These are phyloP conservation scores for Trichoderma breve DNA, from an alignment of 2,329 filamentous ascomycete species.

Conservation along the genomic window DNA sequence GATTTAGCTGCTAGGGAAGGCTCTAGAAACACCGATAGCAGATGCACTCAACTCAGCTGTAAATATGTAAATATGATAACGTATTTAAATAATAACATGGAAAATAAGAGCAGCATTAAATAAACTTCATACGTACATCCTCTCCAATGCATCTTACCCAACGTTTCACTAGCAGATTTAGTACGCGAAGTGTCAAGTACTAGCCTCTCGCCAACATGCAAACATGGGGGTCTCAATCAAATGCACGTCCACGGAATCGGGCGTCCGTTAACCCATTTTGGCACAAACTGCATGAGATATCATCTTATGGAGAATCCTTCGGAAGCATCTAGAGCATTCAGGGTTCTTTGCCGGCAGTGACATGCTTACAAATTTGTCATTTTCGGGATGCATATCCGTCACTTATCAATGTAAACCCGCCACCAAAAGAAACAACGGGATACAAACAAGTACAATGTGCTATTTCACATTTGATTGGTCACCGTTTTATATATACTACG, in stretches of 20 bases:
- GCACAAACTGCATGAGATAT: background rate
- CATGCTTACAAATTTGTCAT: background rate
- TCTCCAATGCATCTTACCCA: background rate
- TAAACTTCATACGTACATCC: background rate
- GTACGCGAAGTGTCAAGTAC: background rate
- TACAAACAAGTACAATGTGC: background rate
- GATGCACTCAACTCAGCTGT: background rate
- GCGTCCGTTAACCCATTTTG: background rate
- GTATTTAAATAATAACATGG: background rate
- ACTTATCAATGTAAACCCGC: background rate
- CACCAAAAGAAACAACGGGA: background rate
- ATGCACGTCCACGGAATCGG: background rate
- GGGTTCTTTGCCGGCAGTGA: background rate
- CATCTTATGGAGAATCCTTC: background rate
- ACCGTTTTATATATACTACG: background rate
- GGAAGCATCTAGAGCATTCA: background rate
- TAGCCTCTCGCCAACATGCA: background rate
- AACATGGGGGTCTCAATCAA: background rate
- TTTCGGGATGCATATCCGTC: background rate
- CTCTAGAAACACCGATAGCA: background rate
- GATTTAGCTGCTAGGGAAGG: background rate
- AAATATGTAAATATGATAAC: background rate
- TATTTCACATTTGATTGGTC: background rate
- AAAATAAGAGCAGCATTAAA: background rate
- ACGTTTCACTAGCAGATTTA: background rate